phyloP scores from a whole-genome alignment of 2,329 filamentous ascomycete species.

The Penicillium rolfsii region DNA sequence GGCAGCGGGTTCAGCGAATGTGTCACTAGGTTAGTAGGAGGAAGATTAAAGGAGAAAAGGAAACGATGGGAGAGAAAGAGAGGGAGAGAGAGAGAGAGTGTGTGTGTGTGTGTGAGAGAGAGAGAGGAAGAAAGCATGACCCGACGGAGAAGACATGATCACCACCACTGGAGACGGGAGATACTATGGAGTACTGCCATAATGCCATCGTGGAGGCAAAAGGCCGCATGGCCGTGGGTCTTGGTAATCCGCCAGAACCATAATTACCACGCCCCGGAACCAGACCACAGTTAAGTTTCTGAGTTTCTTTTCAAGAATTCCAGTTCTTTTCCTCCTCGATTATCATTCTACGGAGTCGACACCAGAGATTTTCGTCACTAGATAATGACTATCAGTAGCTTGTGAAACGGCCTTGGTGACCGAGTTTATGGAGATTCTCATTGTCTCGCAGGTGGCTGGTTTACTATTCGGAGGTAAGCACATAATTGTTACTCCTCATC shows the following conservation, averaged over 20 bases:
- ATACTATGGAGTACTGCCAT: neutral
- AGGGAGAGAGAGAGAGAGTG: conserved; percentile 3
- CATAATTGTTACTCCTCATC: neutral
- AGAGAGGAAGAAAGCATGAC: neutral
- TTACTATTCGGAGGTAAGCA: neutral
- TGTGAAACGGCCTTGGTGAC: neutral
- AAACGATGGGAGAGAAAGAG: conserved; percentile 11
- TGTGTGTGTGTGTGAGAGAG: too few relatives aligned
- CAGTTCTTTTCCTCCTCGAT: neutral
- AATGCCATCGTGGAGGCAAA: conserved; percentile 4
- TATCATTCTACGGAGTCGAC: neutral
- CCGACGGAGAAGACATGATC: neutral
- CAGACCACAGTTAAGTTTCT: neutral
- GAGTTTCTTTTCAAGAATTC: neutral
- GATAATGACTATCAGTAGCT: neutral
- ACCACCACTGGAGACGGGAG: neutral
- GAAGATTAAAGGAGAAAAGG: conserved; percentile 3
- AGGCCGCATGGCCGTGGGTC: conserved; percentile 9
- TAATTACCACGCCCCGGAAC: neutral
- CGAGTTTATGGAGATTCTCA: neutral
- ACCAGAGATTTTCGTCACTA: neutral
- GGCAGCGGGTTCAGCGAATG: neutral
- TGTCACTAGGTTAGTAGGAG: neutral
- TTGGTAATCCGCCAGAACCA: neutral
- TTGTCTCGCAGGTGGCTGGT: neutral